Evolutionary conservation across 2,329 filamentous ascomycete species (phyloP), one percentile per base, ranked within the genome.

Genomic region (Daldinia sp.): DNA sequence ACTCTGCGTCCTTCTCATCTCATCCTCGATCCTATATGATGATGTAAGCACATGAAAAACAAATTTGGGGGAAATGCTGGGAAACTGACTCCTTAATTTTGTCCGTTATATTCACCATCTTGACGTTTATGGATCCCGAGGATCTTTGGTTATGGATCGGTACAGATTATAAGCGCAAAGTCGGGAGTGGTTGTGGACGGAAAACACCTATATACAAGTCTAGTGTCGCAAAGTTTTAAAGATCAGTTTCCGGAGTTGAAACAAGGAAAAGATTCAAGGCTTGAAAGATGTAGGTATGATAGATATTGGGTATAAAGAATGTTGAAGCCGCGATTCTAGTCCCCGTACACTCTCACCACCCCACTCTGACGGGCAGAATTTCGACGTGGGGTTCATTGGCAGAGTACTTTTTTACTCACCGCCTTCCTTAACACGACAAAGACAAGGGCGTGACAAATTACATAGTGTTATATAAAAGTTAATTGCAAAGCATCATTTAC

Each of bases 1-100:
- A 97, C 95, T 99, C 85, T 99, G 96, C 77, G 96, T 99, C 89
- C 89, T 95, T 81, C 89, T 91, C 96, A 99, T 99, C 91, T 99
- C 96, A 84, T 97, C 94, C 88, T 99, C 96, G 78, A 99, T 99
- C 90, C 95, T 98, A 75, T 0, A 63, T 60, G 42, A 15, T 26
- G 10, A n/a, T 23, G 13, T 65, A 30, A 56, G 55, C 54, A 53
- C 28, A 20, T 33, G 41, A 23, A 63, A 63, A 78, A 70, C 6
- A 35, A 7, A 35, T 35, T 10, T 5, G 2, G 1, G 18, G 10
- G 0, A 78, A 75, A 60, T 56, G 20, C 18, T 20, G 33, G 20
- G 28, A 10, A 4, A 80, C 90, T 78, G 83, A 97, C 95, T 98
- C 96, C 87, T 99, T 99, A 85, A 99, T 99, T 88, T 97, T 98